Conservation (phyloP, 176 grass and related monocot genomes). For the Carex kokanica region DNA sequence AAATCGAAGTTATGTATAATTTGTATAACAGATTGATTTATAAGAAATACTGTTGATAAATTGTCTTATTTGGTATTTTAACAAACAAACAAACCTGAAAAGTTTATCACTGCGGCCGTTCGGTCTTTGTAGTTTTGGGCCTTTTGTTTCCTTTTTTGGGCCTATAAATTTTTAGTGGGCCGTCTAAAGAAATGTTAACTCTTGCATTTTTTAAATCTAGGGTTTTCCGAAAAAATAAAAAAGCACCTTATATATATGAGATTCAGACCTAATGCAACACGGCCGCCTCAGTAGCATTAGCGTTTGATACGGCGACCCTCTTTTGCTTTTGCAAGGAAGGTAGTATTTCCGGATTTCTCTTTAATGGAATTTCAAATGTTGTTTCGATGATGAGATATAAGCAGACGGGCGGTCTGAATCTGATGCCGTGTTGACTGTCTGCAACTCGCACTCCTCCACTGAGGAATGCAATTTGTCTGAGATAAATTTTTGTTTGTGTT, state of each 20-base stretch:
- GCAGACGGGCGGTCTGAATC: slow-evolving; percentile 99
- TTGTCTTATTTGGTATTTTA: no score
- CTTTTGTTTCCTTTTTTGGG: no score
- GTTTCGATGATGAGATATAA: slow-evolving; percentile 63
- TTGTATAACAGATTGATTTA: background rate
- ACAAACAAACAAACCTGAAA: no score
- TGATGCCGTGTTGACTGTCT: slow-evolving; percentile 99
- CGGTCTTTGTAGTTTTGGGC: no score
- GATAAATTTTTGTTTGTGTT: slow-evolving; percentile 23
- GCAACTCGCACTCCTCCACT: slow-evolving; percentile 40
- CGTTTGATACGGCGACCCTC: background rate
- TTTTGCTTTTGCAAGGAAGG: background rate
- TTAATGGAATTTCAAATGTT: background rate
- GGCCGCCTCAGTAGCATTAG: background rate
- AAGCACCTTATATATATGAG: background rate
- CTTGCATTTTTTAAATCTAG: background rate
- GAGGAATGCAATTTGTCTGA: slow-evolving; percentile 46
- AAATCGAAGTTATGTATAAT: background rate
- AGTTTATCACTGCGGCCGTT: no score
- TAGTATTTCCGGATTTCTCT: background rate
- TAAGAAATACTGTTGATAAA: background rate
- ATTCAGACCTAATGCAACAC: background rate
- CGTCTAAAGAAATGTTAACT: no score
- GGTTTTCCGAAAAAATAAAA: background rate
- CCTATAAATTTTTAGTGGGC: no score